Conservation (phyloP, 768 basidiomycete species). For the Pleurotus giganteus region DNA sequence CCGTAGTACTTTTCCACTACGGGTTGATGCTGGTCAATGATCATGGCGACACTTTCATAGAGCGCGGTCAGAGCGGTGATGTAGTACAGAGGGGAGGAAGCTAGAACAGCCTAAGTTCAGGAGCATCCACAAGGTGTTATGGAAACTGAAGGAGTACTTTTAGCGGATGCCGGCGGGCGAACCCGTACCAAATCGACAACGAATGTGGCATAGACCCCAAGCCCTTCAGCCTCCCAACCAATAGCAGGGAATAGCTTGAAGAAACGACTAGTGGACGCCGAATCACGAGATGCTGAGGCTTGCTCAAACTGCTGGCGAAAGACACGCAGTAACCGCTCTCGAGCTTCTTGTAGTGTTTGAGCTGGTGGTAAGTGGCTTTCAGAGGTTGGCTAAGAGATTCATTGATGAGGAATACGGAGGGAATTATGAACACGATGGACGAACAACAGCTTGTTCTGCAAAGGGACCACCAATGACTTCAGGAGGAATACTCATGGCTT, state of each 20-base stretch:
- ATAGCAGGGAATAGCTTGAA: constrained; percentile 98
- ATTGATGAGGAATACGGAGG: background rate
- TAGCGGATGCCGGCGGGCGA: constrained; percentile 73
- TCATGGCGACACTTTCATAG: constrained; percentile 93
- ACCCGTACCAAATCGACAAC: constrained; percentile 87
- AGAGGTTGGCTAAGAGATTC: constrained; percentile 71
- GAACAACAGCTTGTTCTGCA: constrained; percentile 83
- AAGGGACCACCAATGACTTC: constrained; percentile 82
- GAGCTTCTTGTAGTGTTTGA: constrained; percentile 75
- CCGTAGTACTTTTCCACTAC: constrained; percentile 99
- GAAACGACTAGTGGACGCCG: constrained; percentile 85
- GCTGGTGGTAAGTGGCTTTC: constrained; percentile 84
- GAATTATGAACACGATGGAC: constrained; percentile 22
- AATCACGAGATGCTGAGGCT: constrained; percentile 80
- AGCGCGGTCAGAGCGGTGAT: constrained; percentile 86
- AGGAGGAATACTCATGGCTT: constrained; percentile 82
- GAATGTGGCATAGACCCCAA: constrained; percentile 90
- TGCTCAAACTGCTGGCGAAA: constrained; percentile 81
- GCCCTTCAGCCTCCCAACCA: constrained; percentile 89
- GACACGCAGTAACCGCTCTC: constrained; percentile 70
- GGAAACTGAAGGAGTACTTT: constrained; percentile 51
- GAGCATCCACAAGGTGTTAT: background rate
- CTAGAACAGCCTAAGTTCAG: constrained; percentile 39
- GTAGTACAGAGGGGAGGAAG: constrained; percentile 90
- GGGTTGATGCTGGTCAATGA: constrained; percentile 96